Evolutionary conservation across 2,329 filamentous ascomycete species (phyloP).

Genomic region (Alternaria ventricosa): DNA sequence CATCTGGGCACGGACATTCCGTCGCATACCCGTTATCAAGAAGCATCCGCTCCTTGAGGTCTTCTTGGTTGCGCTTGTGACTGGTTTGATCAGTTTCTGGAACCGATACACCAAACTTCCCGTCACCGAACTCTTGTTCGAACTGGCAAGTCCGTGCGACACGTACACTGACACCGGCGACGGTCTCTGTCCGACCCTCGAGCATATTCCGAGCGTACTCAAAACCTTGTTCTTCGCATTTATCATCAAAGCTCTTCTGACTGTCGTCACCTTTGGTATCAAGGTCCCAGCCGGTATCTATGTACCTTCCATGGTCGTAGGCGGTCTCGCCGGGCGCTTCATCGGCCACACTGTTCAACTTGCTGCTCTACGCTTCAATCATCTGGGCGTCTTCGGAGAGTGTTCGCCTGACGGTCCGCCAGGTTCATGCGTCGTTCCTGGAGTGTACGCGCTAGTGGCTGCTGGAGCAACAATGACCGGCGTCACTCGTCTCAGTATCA

Average conservation of each 20-base stretch:
- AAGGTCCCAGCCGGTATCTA: constrained; percentile 98
- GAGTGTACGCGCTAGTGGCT: constrained; percentile 94
- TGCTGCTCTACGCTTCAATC: constrained; percentile 74
- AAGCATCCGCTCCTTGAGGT: constrained; percentile 85
- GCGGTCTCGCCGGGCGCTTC: constrained; percentile 86
- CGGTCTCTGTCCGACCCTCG: constrained; percentile 77
- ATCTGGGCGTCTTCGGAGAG: constrained; percentile 73
- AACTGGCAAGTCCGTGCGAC: constrained; percentile 87
- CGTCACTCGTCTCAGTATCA: constrained; percentile 91
- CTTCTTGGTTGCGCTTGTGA: constrained; percentile 82
- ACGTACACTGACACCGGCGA: constrained; percentile 69
- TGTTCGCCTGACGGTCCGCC: constrained; percentile 73
- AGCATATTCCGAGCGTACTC: constrained; percentile 81
- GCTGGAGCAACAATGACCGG: constrained; percentile 98
- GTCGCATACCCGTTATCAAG: constrained; percentile 81
- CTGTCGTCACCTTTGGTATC: constrained; percentile 90
- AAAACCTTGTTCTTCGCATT: constrained; percentile 77
- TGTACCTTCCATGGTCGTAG: constrained; percentile 98
- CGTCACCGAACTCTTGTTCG: constrained; percentile 88
- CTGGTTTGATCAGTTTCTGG: constrained; percentile 89
- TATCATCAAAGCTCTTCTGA: constrained; percentile 86
- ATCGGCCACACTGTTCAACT: constrained; percentile 87
- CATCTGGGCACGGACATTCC: constrained; percentile 87
- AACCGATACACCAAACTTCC: constrained; percentile 87
- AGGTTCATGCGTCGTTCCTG: constrained; percentile 88